These are phyloP conservation scores for Hibiscus mutabilis DNA, from an alignment of 345 rosid genomes.

Conservation along the genomic window DNA sequence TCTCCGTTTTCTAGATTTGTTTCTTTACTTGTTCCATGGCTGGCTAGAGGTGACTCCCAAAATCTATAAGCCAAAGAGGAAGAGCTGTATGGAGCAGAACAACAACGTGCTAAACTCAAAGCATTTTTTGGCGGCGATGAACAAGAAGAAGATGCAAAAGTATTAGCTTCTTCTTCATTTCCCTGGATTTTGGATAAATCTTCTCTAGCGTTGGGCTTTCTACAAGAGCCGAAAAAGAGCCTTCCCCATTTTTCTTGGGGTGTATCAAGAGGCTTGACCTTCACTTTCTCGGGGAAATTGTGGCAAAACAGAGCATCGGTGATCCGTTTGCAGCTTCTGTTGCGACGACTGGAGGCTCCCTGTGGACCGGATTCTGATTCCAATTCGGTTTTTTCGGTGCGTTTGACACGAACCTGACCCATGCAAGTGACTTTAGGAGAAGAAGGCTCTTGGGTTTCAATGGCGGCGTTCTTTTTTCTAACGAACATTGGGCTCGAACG, in stretches of 20 bases:
- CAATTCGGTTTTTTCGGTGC: conserved; percentile 32
- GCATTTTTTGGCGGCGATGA: conserved; percentile 70
- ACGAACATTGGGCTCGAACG: conserved; percentile 80
- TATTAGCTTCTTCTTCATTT: conserved; percentile 22
- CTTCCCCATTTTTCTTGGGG: conserved; percentile 36
- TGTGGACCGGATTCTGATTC: background rate
- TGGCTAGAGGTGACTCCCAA: conserved; percentile 59
- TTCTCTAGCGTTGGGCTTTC: conserved; percentile 21
- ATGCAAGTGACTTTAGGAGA: conserved; percentile 97
- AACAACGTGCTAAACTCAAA: conserved; percentile 57
- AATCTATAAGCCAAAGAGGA: conserved; percentile 69
- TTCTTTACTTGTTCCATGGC: conserved; percentile 28
- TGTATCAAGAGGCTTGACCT: conserved; percentile 19
- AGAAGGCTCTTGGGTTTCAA: conserved; percentile 78
- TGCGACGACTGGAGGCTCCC: background rate
- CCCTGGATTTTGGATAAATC: conserved; percentile 21
- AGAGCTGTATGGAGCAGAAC: conserved; percentile 81
- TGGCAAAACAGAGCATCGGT: conserved; percentile 26
- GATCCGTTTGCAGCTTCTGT: conserved; percentile 47
- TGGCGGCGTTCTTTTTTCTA: conserved; percentile 43
- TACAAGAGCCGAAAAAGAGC: conserved; percentile 17
- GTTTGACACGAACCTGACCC: conserved; percentile 82
- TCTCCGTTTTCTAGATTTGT: conserved; percentile 14
- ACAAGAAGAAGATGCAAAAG: conserved; percentile 32
- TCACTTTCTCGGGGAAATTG: conserved; percentile 18